Percentiles rank a stretch among this genome's conserved stretches.
Evolutionary conservation across 2,329 filamentous ascomycete species (phyloP).

Genomic region (Diaporthe citriasiana): DNA sequence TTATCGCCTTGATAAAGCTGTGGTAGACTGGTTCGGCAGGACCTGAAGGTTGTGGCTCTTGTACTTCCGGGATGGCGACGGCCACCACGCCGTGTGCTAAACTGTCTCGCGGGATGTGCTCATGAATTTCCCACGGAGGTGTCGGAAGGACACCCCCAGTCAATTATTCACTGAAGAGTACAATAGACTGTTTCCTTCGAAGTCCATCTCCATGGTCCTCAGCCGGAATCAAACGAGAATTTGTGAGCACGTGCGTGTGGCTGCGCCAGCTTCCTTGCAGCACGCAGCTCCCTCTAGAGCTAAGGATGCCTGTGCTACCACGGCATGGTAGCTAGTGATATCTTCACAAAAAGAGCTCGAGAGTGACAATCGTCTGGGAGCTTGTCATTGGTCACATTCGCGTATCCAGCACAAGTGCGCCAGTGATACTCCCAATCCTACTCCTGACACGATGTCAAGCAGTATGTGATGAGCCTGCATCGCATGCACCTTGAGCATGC

Average conservation of each 20-base stretch:
- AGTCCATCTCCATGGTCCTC: not conserved
- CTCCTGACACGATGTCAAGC: not conserved
- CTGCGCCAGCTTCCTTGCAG: not conserved
- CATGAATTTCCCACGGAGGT: not conserved
- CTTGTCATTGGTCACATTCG: not conserved
- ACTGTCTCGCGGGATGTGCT: not conserved
- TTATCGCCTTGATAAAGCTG: not conserved
- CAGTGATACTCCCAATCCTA: not conserved
- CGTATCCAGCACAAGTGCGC: not conserved
- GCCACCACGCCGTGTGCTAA: not conserved
- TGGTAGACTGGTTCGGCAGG: not conserved
- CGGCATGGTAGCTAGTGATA: not conserved
- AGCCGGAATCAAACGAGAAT: not conserved
- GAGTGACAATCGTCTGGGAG: not conserved
- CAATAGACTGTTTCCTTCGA: not conserved
- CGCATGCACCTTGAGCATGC: too few relatives aligned
- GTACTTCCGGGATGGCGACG: not conserved
- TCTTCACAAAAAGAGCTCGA: not conserved
- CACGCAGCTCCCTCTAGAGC: too few relatives aligned
- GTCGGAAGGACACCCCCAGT: not conserved
- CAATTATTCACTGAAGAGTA: not conserved
- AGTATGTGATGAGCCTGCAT: not conserved
- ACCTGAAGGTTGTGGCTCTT: not conserved
- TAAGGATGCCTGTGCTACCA: too few relatives aligned
- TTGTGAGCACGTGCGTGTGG: not conserved